Base-by-base conservation (phyloP, 2,329 filamentous ascomycete species). In the Aspergillus novoparasiticus region DNA sequence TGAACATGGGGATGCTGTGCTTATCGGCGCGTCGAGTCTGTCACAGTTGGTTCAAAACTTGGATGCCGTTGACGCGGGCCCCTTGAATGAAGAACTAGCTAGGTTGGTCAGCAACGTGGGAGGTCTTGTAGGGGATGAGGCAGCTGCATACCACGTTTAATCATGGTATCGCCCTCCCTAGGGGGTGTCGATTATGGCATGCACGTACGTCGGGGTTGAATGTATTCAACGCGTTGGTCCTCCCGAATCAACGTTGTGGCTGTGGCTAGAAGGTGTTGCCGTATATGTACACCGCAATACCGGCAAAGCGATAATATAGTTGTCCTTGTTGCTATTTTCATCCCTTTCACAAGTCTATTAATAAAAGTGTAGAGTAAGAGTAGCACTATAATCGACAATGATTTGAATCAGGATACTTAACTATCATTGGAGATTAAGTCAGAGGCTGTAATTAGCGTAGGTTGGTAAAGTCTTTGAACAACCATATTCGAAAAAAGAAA, bases 31-130 rank as follows among this genome's bases (percentile, higher is more conserved):
- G 1, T 75, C 72, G 26, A 76, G 70, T 41, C 50, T 72, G 1
- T 66, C 70, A 50, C 80, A 82, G 32, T 59, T 82, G 58, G 75
- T 79, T 64, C 61, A 73, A 45, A 82, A 81, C 55, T 61, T 82
- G 50, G 63, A 58, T 6, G 75, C 75, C 63, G 58, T 81, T 32
- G 78, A 81, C 60, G 77, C 80, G 63, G 78, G 75, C 1, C 73
- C 76, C 1, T 63, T 83, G 62, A 78, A 79, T 10, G 73, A 78
- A 6, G 77, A 80, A 41, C 71, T 81, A 0, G 71, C 81, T 10
- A 57, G 75, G 23, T 51, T 51, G 48, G 48, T 32, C 26, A 30
- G 23, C 4, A 19, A 51, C 3, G 48, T 51, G 23, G 26, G 48
- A 3, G 48, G 32, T 26, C 26, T 51, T 19, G 48, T 51, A 9